Evolutionary conservation across 2,329 filamentous ascomycete genomes (phyloP).

Genomic region (Aspergillus quadrilineatus): DNA sequence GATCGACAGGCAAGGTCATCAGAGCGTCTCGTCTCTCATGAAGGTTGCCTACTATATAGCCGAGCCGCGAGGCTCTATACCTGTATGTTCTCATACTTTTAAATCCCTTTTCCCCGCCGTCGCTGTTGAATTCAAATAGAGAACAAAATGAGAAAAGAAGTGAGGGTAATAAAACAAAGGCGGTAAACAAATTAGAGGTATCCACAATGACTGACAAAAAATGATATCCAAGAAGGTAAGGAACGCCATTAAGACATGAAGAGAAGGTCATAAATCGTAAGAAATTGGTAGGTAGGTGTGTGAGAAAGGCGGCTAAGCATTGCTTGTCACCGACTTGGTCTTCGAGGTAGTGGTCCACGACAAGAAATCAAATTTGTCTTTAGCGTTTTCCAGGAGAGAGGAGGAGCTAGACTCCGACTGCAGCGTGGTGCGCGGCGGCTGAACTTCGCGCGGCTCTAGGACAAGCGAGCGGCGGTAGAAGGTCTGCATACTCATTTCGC

Average conservation of each 20-base stretch:
- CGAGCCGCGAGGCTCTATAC: conserved; percentile 18
- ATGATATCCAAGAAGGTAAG: conserved; percentile 8
- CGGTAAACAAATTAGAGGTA: conserved; percentile 6
- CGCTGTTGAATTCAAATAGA: conserved; percentile 3
- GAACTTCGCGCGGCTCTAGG: conserved; percentile 64
- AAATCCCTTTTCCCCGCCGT: conserved; percentile 8
- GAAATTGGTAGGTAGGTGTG: neutral
- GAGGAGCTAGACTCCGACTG: conserved; percentile 29
- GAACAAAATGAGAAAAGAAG: conserved; percentile 7
- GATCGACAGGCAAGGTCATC: conserved; percentile 7
- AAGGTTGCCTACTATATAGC: conserved; percentile 5
- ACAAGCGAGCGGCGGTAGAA: conserved; percentile 82
- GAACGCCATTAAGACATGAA: conserved; percentile 15
- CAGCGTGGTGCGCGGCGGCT: conserved; percentile 23
- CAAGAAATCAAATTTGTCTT: conserved; percentile 55
- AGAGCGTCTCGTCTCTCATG: conserved; percentile 2
- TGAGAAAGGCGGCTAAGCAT: conserved; percentile 26
- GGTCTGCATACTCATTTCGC: conserved; percentile 62
- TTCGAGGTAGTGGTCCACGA: conserved; percentile 51
- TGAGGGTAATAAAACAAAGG: conserved; percentile 2
- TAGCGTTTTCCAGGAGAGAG: conserved; percentile 41
- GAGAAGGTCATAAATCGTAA: conserved; percentile 24
- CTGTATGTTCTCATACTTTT: conserved; percentile 16
- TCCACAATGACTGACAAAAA: conserved; percentile 11
- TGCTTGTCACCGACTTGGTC: conserved; percentile 38